Evolutionary conservation across 148 eudicot species (phyloP).

Genomic region (Camellia japonica): DNA sequence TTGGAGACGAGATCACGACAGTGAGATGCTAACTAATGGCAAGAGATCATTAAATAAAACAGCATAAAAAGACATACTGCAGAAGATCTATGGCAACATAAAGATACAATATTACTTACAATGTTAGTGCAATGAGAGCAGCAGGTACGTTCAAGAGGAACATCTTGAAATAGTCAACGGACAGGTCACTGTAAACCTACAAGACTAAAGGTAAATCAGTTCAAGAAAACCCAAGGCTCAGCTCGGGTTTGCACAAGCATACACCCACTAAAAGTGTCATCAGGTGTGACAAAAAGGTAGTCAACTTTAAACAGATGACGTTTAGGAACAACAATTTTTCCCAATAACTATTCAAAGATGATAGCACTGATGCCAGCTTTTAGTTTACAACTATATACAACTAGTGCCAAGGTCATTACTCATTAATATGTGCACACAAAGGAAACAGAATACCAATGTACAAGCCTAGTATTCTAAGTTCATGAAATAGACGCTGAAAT

Average conservation of each 20-base stretch:
- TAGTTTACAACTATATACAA: not conserved
- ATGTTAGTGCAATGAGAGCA: slow-evolving; percentile 67
- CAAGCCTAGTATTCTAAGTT: not conserved
- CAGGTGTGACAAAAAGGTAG: too few species aligned
- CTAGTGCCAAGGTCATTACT: not conserved
- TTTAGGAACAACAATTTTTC: not conserved
- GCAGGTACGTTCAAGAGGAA: slow-evolving; percentile 81
- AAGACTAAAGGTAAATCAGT: slow-evolving; percentile 20
- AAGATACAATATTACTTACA: slow-evolving; percentile 47
- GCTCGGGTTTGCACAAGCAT: not conserved
- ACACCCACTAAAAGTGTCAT: too few species aligned
- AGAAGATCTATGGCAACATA: not conserved
- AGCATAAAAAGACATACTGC: not conserved
- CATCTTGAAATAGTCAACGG: slow-evolving; percentile 85
- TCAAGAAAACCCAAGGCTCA: not conserved
- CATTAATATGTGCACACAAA: not conserved
- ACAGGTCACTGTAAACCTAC: slow-evolving; percentile 85
- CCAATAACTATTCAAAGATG: not conserved
- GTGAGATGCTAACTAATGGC: not conserved
- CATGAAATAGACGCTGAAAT: too few species aligned
- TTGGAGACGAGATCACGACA: not conserved
- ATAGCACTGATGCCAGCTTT: not conserved
- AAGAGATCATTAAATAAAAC: not conserved
- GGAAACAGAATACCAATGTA: not conserved
- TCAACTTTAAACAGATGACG: not conserved